Percentiles rank a stretch among this genome's conserved stretches.
Evolutionary conservation across 495 filamentous ascomycete species (phyloP).

Genomic region (Hypoxylon cercidicola): DNA sequence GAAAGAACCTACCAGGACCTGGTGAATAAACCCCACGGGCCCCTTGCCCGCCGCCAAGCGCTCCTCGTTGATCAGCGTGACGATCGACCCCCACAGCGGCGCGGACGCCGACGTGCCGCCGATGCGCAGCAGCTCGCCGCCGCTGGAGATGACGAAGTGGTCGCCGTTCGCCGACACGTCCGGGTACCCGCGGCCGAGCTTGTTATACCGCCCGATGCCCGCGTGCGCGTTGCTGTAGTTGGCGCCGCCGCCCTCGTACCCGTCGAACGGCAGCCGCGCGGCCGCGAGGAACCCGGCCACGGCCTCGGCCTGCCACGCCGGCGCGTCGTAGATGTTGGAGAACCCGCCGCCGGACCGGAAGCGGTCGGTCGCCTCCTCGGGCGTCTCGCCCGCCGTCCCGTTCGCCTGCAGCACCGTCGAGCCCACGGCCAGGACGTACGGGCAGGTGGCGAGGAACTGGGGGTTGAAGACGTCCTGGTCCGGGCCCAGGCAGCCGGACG

Average conservation of each 20-base stretch:
- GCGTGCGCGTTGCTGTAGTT: conserved; percentile 36
- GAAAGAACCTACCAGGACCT: conserved; percentile 56
- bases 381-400: conserved; percentile 39
- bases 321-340: conserved; percentile 70
- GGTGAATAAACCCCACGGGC: conserved; percentile 72
- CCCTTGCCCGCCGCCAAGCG: conserved; percentile 63
- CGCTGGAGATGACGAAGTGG: conserved; percentile 62
- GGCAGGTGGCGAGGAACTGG: conserved; percentile 45
- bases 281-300: conserved; percentile 62
- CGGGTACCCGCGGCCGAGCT: conserved; percentile 67
- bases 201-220: conserved; percentile 55
- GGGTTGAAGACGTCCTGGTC: conserved; percentile 44
- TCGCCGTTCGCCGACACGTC: conserved; percentile 70
- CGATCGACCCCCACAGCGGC: conserved; percentile 55
- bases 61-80: conserved; percentile 73
- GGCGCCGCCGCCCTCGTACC: conserved; percentile 46
- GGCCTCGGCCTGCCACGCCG: conserved; percentile 64
- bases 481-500: conserved; percentile 41
- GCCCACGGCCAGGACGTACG: conserved; percentile 45
- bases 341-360: conserved; percentile 72
- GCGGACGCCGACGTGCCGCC: conserved; percentile 49
- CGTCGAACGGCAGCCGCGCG: conserved; percentile 52
- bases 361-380: conserved; percentile 55
- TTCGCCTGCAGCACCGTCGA: conserved; percentile 45
- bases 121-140: conserved; percentile 58